Evolutionary conservation across 768 basidiomycete species (phyloP), one percentile per base, ranked within the genome.

Genomic region (Lactarius tabidus): DNA sequence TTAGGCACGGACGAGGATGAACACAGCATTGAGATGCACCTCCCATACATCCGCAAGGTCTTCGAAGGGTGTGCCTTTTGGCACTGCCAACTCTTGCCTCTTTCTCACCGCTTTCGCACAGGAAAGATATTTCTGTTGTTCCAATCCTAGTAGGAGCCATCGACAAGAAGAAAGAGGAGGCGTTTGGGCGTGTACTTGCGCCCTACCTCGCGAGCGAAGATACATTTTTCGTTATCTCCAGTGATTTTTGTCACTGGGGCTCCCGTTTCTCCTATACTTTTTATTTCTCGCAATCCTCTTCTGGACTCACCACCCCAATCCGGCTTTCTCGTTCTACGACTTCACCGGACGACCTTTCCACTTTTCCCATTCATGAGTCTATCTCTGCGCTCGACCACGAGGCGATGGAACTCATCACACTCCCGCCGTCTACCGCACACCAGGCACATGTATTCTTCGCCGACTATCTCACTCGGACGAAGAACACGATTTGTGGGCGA

Each of bases 211-310:
- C 83, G 3, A 79, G 86, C 66, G 84, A 87, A 2, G 86, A 89
- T 65, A 98, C 94, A 0, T 81, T 98, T 66, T 94, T 88, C 71
- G 87, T 98, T 52, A 83, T 97, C 59, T 98, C 95, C 6, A 93
- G 91, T 64, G 97, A 99, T 75, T 99, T 99, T 74, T 98, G 97
- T 73, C 97, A 99, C 75, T 99, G 97, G 93, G 94, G 94, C 14
- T 80, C 81, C 8, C 84, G 93, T 53, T 97, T 94, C 74, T 84
- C 84, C 17, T 96, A 95, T 77, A 95, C 93, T 0, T 86, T 85
- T 74, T 96, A 95, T 76, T 92, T 90, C 69, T 88, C 91, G 6
- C 79, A 84, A 28, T 80, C 84, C 8, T 78, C 82, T 0, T 82
- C 82, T 0, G 79, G 77, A 70, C 75, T 78, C 20, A 70, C 76